Evolutionary conservation across 2,329 filamentous ascomycete genomes (phyloP).

Genomic region (Neurospora crassa): DNA sequence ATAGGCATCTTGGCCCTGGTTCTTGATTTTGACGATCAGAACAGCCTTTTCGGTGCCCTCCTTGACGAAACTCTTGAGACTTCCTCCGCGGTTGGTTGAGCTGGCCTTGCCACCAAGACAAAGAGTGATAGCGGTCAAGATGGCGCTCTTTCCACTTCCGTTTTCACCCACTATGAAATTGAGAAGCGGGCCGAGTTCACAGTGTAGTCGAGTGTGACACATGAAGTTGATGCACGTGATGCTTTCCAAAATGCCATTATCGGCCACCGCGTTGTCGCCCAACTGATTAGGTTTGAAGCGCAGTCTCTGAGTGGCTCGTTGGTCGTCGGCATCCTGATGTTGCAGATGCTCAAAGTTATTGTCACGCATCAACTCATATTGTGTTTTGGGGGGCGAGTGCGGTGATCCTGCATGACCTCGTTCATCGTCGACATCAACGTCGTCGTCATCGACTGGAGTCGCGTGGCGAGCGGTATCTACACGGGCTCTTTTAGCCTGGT

Average conservation of each 20-base stretch:
- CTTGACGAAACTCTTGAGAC: constrained; percentile 81
- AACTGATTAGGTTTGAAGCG: constrained; percentile 32
- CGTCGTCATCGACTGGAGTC: constrained; percentile 17
- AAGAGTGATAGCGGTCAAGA: constrained; percentile 83
- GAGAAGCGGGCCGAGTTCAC: constrained; percentile 83
- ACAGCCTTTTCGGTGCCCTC: constrained; percentile 69
- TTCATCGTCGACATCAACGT: constrained; percentile 1
- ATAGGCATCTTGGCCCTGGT: constrained; percentile 76
- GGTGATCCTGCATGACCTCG: constrained; percentile 1
- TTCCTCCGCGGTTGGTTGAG: constrained; percentile 83
- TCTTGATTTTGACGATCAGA: constrained; percentile 81
- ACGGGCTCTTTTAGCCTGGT: constrained; percentile 10
- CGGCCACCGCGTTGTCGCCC: constrained; percentile 63
- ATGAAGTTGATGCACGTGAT: constrained; percentile 91
- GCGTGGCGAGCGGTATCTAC: constrained; percentile 11
- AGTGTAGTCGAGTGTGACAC: constrained; percentile 78
- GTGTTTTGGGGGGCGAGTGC: constrained; percentile 39
- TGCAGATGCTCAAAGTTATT: constrained; percentile 47
- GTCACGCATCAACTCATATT: constrained; percentile 54
- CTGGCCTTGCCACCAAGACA: constrained; percentile 94
- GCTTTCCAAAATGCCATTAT: constrained; percentile 79
- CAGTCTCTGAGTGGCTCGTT: constrained; percentile 55
- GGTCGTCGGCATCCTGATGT: constrained; percentile 49
- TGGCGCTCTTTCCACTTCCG: constrained; percentile 93
- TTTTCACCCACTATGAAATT: constrained; percentile 99